phyloP scores from a whole-genome alignment of 2,329 filamentous ascomycete species.

The Fusarium miscanthi region DNA sequence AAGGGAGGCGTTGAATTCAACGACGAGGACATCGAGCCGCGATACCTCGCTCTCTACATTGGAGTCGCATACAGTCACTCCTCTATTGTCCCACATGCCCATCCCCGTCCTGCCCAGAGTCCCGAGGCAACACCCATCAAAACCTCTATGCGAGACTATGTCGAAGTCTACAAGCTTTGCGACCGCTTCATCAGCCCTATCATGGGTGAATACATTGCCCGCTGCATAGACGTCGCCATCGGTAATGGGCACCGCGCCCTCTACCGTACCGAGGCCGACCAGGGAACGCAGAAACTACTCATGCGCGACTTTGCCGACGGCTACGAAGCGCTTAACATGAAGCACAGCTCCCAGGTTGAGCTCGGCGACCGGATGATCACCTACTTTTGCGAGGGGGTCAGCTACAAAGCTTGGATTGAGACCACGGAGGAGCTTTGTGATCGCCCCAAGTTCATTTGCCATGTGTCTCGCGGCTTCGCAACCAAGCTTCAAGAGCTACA shows the following conservation, averaged over 20 bases:
- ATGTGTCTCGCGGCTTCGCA: slow-evolving; percentile 49
- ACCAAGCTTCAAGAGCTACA: slow-evolving; percentile 43
- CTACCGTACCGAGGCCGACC: slow-evolving; percentile 43
- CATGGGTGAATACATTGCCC: slow-evolving; percentile 47
- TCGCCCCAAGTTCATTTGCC: slow-evolving; percentile 46
- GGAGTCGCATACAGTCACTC: slow-evolving; percentile 51
- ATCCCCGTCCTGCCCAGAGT: slow-evolving; percentile 38
- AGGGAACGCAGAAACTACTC: slow-evolving; percentile 44
- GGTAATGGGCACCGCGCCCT: slow-evolving; percentile 49
- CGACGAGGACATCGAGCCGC: slow-evolving; percentile 46
- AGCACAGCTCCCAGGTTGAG: slow-evolving; percentile 38
- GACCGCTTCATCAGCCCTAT: slow-evolving; percentile 49
- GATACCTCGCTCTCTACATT: slow-evolving; percentile 50
- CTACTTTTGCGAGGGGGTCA: slow-evolving; percentile 50
- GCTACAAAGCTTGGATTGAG: slow-evolving; percentile 44
- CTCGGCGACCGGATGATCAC: slow-evolving; percentile 44
- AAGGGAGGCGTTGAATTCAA: slow-evolving; percentile 47
- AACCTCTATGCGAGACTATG: slow-evolving; percentile 47
- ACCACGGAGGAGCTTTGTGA: slow-evolving; percentile 43
- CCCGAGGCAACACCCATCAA: slow-evolving; percentile 44
- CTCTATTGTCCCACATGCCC: slow-evolving; percentile 47
- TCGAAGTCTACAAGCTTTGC: slow-evolving; percentile 53
- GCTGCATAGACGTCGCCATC: slow-evolving; percentile 47
- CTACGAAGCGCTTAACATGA: slow-evolving; percentile 47
- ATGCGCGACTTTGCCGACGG: slow-evolving; percentile 51